Evolutionary conservation across 164 flowering plant species (phyloP).

Genomic region (Vitis cinerea): DNA sequence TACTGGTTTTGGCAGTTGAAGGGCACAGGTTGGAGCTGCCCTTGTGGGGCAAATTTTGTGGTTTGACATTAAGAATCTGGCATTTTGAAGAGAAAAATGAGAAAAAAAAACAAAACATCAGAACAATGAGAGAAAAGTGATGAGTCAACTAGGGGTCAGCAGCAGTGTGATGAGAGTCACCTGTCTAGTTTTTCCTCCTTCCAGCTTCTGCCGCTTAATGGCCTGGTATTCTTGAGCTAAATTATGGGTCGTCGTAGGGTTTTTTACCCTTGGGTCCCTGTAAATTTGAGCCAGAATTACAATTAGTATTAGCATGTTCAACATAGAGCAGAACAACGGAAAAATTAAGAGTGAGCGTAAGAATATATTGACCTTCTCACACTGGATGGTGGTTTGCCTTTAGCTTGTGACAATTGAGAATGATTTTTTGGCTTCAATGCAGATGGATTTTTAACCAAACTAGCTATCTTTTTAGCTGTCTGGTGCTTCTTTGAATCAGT

Average conservation of each 20-base stretch:
- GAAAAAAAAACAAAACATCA: not conserved
- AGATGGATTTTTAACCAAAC: constrained; percentile 56
- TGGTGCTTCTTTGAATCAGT: constrained; percentile 39
- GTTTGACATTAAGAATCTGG: constrained; percentile 79
- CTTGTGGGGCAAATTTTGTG: constrained; percentile 69
- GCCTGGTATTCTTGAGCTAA: constrained; percentile 87
- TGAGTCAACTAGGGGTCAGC: not conserved
- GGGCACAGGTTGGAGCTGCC: constrained; percentile 25
- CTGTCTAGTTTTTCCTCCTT: constrained; percentile 83
- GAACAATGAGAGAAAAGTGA: not conserved
- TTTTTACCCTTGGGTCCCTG: constrained; percentile 45
- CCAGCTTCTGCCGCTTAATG: constrained; percentile 88
- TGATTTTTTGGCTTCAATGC: constrained; percentile 46
- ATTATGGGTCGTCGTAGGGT: constrained; percentile 32
- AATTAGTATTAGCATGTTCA: not conserved
- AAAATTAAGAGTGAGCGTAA: too few relatives aligned
- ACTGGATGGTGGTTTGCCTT: constrained; percentile 43
- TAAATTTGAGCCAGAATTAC: not conserved
- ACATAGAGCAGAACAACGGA: not conserved
- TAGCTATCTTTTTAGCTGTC: constrained; percentile 57
- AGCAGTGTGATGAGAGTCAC: constrained; percentile 25
- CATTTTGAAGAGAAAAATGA: not conserved
- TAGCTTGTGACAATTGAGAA: constrained; percentile 39
- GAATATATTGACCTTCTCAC: constrained; percentile 36
- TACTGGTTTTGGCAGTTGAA: constrained; percentile 33